Base-by-base conservation (phyloP, 2,329 filamentous ascomycete genomes). In the Cladophialophora chaetospira region DNA sequence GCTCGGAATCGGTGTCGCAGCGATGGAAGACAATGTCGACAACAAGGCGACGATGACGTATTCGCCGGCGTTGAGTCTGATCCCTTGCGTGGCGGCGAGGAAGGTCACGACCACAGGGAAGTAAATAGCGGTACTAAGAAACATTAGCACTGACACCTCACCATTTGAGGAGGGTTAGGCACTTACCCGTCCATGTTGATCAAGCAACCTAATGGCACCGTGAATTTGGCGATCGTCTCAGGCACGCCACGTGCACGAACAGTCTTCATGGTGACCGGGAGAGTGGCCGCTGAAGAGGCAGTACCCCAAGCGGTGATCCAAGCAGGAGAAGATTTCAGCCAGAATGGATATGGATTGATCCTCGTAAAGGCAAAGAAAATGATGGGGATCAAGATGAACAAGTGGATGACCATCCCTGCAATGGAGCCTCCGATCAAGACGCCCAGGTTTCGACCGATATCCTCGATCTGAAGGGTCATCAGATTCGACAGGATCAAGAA, bases 221-320 rank as follows among this genome's bases (percentile, higher is more conserved):
- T 54, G 51, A 82, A 82, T 42, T 80, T 76, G 58, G 69, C 69
- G 1, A 82, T 63, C 5, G 72, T 76, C 19, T 73, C 64, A 0
- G 79, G 76, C 1, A 80, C 66, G 0, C 73, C 73, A 3, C 72
- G 71, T 11, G 69, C 74, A 6, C 71, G 63, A 4, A 73, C 70
- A 15, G 72, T 75, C 11, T 71, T 69, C 45, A 82, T 72, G 2
- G 79, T 80, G 11, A 82, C 74, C 0, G 79, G 75, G 19, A 82
- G 69, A 1, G 79, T 82, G 5, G 78, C 79, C 10, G 79, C 79
- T 1, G 77, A 80, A 1, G 78, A 80, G 1, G 79, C 79, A 9
- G 78, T 77, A 35, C 79, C 79, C 79, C 79, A 82, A 0, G 79
- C 79, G 1, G 79, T 81, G 48, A 81, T 71, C 80, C 79, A 82